Percentiles rank a stretch among this genome's conserved stretches.
Conservation (phyloP, 306 rosid species). For the Cicer chorassanicum region DNA sequence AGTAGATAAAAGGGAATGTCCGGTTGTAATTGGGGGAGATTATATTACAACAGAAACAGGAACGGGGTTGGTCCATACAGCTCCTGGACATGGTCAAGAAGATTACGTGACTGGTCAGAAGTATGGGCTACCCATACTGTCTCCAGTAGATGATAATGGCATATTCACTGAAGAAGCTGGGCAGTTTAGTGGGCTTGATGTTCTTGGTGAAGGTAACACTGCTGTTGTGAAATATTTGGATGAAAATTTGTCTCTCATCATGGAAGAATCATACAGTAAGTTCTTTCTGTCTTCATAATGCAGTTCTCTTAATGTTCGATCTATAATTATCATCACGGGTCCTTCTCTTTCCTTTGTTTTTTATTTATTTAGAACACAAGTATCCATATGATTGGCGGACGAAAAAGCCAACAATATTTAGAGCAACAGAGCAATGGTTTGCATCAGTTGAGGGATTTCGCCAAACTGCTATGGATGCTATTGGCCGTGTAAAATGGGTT, state of each 20-base stretch:
- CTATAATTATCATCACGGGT: constrained; percentile 32
- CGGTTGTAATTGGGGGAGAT: constrained; percentile 89
- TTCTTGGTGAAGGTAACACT: constrained; percentile 84
- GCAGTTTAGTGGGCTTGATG: constrained; percentile 89
- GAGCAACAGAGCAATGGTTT: constrained; percentile 99
- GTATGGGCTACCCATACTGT: constrained; percentile 82
- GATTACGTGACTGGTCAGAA: constrained; percentile 92
- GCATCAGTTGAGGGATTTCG: constrained; percentile 99
- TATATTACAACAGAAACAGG: constrained; percentile 95
- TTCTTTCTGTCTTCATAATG: constrained; percentile 25
- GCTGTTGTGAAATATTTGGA: constrained; percentile 89
- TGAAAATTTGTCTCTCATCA: constrained; percentile 67
- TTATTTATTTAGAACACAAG: constrained; percentile 77
- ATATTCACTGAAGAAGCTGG: constrained; percentile 98
- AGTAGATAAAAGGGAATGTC: constrained; percentile 72
- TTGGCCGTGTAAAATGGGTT: constrained; percentile 84
- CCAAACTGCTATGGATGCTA: constrained; percentile 77
- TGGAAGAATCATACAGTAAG: constrained; percentile 93
- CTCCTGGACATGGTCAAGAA: constrained; percentile 99
- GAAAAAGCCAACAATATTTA: constrained; percentile 92
- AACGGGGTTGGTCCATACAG: constrained; percentile 98
- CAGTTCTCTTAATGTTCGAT: constrained; percentile 18
- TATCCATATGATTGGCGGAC: constrained; percentile 99
- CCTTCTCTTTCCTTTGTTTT: constrained; percentile 20
- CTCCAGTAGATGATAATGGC: constrained; percentile 92